Evolutionary conservation across 2,329 filamentous ascomycete species (phyloP), one percentile per base, ranked within the genome.

Genomic region (Aspergillus sp.): DNA sequence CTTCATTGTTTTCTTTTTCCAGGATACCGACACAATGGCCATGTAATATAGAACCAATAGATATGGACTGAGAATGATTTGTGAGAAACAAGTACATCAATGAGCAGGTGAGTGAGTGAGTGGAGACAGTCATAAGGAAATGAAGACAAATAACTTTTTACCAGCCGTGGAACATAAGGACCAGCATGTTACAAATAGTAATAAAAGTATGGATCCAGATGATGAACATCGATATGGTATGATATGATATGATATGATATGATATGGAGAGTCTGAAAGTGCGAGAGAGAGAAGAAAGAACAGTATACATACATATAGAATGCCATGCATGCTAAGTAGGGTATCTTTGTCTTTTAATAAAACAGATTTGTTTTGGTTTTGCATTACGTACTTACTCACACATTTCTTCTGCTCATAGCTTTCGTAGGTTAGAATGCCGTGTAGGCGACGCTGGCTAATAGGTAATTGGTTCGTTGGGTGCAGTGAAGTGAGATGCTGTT

Each of bases 271-370:
- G 39, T 13, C 5, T 43, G 48, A 60, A n/a, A 21, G 25, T 28
- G 25, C 6, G 25, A 28, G 25, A 28, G 6, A 32, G 5, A 7
- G 43, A 61, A 57, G 25, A 36, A 39, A 62, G 28, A 60, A 48
- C 28, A 19, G 36, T 61, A 57, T 56, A 55, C 25, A 50, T 50
- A 50, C 47, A 67, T 63, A 50, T 55, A 65, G 59, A 59, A 53
- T 58, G 25, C 50, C 53, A 41, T 56, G 53, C 17, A 54, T 58
- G 43, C 38, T 52, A 45, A 45, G 19, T 50, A 50, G 47, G 47
- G 47, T 50, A 50, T 50, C 47, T 50, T 30, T 28, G 25, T 45
- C 41, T 45, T 36, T 36, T 12, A 30, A 32, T 30, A 4, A 50
- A 50, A 32, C 28, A 50, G n/a, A 23, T 32, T 36, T 36, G 32